phyloP scores from a whole-genome alignment of 371 early-diverging fungal genomes.

The Apophysomyces trapeziformis region DNA sequence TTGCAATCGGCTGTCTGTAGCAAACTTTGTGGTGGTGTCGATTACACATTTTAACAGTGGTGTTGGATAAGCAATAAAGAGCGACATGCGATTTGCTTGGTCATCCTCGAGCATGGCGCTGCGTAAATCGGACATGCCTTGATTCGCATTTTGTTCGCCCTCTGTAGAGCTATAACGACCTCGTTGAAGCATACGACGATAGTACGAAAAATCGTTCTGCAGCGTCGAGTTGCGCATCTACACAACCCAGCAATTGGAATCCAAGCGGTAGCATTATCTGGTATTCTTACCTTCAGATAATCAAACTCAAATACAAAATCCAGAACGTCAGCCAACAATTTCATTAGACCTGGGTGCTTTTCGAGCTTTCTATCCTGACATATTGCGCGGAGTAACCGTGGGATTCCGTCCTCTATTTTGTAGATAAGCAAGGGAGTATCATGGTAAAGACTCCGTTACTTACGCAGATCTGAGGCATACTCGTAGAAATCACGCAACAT shows the following conservation, averaged over 20 bases:
- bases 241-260: not conserved
- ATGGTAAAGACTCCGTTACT: not conserved
- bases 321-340: slow-evolving; percentile 80
- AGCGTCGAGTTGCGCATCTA: slow-evolving; percentile 90
- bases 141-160: slow-evolving; percentile 15
- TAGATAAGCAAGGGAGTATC: not conserved
- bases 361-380: slow-evolving; percentile 74
- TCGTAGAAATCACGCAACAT: slow-evolving; percentile 81
- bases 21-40: slow-evolving; percentile 71
- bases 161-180: slow-evolving; percentile 44
- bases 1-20: slow-evolving; percentile 45
- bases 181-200: slow-evolving; percentile 86
- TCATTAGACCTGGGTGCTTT: slow-evolving; percentile 78
- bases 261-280: not conserved
- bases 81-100: slow-evolving; percentile 88
- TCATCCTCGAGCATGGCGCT: slow-evolving; percentile 81
- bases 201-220: slow-evolving; percentile 97
- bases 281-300: slow-evolving; percentile 73
- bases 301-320: slow-evolving; percentile 92
- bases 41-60: slow-evolving; percentile 91
- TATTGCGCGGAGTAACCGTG: slow-evolving; percentile 72
- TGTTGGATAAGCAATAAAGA: slow-evolving; percentile 94
- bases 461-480: slow-evolving; percentile 77
- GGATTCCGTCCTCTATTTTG: slow-evolving; percentile 70
- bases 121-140: slow-evolving; percentile 44